These are phyloP conservation scores for Dipteronia sinensis DNA, from an alignment of 345 rosid genomes.

Conservation along the genomic window DNA sequence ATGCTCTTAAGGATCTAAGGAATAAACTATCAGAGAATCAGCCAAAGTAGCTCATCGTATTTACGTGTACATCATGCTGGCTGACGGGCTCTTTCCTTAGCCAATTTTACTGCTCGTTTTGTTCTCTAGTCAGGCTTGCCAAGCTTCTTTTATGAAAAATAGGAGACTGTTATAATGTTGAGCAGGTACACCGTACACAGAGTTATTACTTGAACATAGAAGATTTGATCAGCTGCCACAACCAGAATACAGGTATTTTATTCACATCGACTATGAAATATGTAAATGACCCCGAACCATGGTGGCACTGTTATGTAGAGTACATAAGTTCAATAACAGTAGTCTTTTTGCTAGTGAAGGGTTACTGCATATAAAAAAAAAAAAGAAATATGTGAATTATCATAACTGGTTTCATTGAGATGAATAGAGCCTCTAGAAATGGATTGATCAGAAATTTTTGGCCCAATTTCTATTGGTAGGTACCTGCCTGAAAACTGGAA, in stretches of 20 bases:
- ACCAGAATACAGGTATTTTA: neutral
- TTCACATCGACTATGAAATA: neutral
- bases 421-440: too few relatives aligned
- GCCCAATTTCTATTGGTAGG: too few relatives aligned
- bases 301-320: neutral
- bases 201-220: neutral
- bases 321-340: too few relatives aligned
- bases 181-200: neutral
- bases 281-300: neutral
- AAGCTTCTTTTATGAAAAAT: too few relatives aligned
- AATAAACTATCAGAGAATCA: slow-evolving; percentile 61
- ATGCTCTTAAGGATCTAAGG: slow-evolving; percentile 82
- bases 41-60: slow-evolving; percentile 33
- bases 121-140: too few relatives aligned
- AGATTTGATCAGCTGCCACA: neutral
- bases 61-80: neutral
- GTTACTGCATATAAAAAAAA: neutral
- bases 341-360: neutral
- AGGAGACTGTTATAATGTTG: neutral
- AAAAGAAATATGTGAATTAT: too few relatives aligned
- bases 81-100: neutral
- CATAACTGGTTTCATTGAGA: too few relatives aligned
- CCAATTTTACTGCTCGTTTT: neutral
- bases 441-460: too few relatives aligned
- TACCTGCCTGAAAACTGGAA: too few relatives aligned